phyloP scores from a whole-genome alignment of 2,329 filamentous ascomycete species.

The Verticillium dahliae region DNA sequence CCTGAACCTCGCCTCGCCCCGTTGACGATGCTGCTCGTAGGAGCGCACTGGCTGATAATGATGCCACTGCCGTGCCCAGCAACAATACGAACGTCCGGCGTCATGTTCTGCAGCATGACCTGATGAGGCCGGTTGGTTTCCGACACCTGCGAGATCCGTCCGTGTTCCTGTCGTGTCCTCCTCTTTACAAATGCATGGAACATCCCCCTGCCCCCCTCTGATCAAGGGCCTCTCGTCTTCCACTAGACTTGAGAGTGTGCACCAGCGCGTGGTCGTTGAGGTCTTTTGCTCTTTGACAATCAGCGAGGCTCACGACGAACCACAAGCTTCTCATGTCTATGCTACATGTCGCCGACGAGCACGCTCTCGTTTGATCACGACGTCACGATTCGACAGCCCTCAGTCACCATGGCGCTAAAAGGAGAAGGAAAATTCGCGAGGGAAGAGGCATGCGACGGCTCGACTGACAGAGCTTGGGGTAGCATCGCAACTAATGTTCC shows the following conservation, averaged over 20 bases:
- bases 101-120: not conserved
- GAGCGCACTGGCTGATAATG: not conserved
- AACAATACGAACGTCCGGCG: not conserved
- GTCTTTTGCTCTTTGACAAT: not conserved
- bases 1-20: not conserved
- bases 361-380: not conserved
- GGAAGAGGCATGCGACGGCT: not conserved
- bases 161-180: not conserved
- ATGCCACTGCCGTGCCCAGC: conserved; percentile 4
- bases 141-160: not conserved
- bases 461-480: conserved; percentile 16
- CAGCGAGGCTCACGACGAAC: not conserved
- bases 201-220: not conserved
- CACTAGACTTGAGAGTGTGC: not conserved
- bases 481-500: conserved; percentile 19
- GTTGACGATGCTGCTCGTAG: not conserved
- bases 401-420: not conserved
- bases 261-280: not conserved
- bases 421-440: not conserved
- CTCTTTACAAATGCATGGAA: not conserved
- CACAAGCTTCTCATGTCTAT: not conserved
- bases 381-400: not conserved
- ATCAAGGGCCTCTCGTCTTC: not conserved
- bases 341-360: not conserved
- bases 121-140: not conserved